Base-by-base conservation (phyloP, 192 early-diverging fungal genomes). In the Coemansia sp. region DNA sequence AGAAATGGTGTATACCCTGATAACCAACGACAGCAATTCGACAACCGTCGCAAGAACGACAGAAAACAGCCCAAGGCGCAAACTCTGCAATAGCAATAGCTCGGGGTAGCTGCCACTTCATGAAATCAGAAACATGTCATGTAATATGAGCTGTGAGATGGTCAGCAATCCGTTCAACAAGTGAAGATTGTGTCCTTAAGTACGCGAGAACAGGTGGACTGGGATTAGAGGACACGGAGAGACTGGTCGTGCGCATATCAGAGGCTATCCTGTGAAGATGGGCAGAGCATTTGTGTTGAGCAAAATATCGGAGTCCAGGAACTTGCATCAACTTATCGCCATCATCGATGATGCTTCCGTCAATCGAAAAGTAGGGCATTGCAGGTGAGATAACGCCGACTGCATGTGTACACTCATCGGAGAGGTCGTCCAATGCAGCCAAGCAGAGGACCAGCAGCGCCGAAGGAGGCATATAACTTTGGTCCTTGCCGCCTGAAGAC, bases 371-470 rank as follows among this genome's bases (percentile, higher is more conserved):
- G 19, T 64, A 66, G 4, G 74, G 74, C 6, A 47, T 19, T 4
- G 25, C 57, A 12, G 54, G 56, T 5, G 24, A 5, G 7, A 71
- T 34, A 7, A 14, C 10, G n/a, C 74, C 68, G 3, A 76, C 48
- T 25, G 26, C 34, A 12, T 30, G 44, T 6, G 18, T 23, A 54
- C 60, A 70, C 10, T 56, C 14, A 18, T 62, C 60, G 3, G 63
- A 64, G 1, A 56, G 51, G 49, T 76, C 74, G n/a, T 67, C 65
- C 0, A 76, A 47, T 4, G 41, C 62, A 1, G 68, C 68, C 12
- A 76, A 58, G 28, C 74, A 70, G n/a, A 76, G 54, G 10, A 32
- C 22, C 10, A 76, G 56, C 24, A 76, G 23, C 2, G 58, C 41
- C 18, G 57, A 22, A 25, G 60, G 61, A 7, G 56, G 26, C 26